phyloP scores from a whole-genome alignment of 257 asterid species.

The Solanum corneliomulleri region DNA sequence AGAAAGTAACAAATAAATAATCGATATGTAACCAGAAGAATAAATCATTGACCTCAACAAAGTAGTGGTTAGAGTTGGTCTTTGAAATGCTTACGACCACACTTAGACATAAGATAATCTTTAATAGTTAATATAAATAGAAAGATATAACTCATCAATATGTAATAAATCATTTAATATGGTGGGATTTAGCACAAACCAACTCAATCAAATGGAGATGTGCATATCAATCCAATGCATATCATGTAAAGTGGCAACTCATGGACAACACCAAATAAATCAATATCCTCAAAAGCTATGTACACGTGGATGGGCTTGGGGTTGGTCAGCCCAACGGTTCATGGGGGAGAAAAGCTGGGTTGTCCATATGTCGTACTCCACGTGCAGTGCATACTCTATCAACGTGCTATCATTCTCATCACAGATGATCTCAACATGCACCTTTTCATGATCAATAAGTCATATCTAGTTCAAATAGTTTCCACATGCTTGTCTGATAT shows the following conservation, averaged over 20 bases:
- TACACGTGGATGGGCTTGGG: background rate
- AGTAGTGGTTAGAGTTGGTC: background rate
- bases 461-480: background rate
- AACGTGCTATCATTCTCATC: background rate
- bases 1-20: too few relatives aligned
- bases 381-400: background rate
- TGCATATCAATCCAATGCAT: background rate
- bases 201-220: background rate
- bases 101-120: background rate
- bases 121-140: background rate
- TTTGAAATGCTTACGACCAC: background rate
- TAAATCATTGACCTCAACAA: background rate
- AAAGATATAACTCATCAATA: background rate
- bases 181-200: background rate
- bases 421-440: background rate
- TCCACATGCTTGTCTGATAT: background rate
- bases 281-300: background rate
- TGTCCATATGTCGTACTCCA: background rate
- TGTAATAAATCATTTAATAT: background rate
- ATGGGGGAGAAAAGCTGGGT: background rate
- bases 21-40: background rate
- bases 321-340: background rate
- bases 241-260: background rate
- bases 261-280: background rate
- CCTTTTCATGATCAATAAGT: background rate